Percentiles rank a stretch among this genome's conserved stretches.
phyloP scores from a whole-genome alignment of 1,284 basidiomycete species.

The Thecaphora frezii region DNA sequence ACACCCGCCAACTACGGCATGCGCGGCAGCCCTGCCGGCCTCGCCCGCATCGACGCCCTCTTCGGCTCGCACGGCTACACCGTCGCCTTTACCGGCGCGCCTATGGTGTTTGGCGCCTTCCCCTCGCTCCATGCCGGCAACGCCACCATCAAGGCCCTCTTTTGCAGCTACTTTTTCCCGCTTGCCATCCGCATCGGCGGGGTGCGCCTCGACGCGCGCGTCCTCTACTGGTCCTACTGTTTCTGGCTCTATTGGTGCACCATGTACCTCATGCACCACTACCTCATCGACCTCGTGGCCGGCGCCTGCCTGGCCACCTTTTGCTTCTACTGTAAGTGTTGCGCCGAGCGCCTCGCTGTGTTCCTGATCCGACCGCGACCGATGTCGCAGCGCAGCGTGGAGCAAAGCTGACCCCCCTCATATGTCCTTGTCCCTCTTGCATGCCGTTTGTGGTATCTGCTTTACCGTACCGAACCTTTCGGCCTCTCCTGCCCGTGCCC shows the following conservation, averaged over 20 bases:
- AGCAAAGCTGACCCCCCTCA: not conserved
- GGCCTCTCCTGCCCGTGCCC: not conserved
- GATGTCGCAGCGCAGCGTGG: not conserved
- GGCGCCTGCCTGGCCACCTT: conserved; percentile 86
- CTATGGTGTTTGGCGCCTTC: conserved; percentile 94
- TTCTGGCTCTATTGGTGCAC: conserved; percentile 94
- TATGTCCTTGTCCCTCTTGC: conserved; percentile 1
- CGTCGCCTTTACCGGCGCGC: conserved; percentile 80
- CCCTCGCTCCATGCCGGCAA: conserved; percentile 88
- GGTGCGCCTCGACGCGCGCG: conserved; percentile 55
- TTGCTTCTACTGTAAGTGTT: conserved; percentile 72
- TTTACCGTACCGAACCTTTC: no score
- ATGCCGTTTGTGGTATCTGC: no score
- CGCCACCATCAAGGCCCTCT: conserved; percentile 89
- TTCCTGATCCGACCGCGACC: not conserved
- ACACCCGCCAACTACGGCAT: conserved; percentile 90
- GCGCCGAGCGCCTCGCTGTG: not conserved
- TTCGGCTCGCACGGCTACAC: conserved; percentile 81
- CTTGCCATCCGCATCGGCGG: conserved; percentile 35
- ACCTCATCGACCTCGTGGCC: conserved; percentile 92
- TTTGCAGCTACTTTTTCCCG: conserved; percentile 94
- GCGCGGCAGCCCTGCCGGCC: conserved; percentile 83
- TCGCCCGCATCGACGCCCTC: conserved; percentile 86
- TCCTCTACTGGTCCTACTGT: conserved; percentile 79
- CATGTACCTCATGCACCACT: conserved; percentile 72